A percentile compares a stretch with the other conserved stretches of the same genome.
These are phyloP conservation scores for Neurospora sp. DNA, from an alignment of 495 filamentous ascomycete genomes.

Conservation along the genomic window DNA sequence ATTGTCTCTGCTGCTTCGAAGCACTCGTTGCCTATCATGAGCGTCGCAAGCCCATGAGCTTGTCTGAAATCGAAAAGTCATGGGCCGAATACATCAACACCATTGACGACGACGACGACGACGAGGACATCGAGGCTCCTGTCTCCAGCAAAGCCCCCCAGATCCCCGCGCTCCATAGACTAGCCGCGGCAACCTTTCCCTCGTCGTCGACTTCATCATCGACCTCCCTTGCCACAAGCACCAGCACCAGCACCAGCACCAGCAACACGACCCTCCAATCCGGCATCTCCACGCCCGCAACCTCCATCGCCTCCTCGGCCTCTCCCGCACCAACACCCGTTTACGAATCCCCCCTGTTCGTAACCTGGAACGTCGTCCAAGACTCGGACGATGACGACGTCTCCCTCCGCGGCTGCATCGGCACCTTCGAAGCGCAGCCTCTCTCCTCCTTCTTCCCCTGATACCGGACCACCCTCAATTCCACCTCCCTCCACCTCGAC, in stretches of 20 bases:
- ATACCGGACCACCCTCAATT: conserved; percentile 67
- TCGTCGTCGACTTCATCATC: conserved; percentile 15
- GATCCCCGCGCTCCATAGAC: conserved; percentile 1
- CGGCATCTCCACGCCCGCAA: conserved; percentile 22
- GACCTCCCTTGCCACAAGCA: conserved; percentile 5
- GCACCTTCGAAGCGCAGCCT: conserved; percentile 78
- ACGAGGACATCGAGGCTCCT: neutral
- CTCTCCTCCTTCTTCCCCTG: conserved; percentile 68
- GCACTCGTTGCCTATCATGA: conserved; percentile 48
- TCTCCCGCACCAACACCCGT: conserved; percentile 7
- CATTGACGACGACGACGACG: conserved; percentile 14
- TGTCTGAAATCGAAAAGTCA: conserved; percentile 59
- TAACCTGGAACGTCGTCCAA: conserved; percentile 81
- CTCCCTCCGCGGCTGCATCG: conserved; percentile 87
- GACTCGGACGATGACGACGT: conserved; percentile 31
- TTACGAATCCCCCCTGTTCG: conserved; percentile 63
- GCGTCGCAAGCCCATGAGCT: conserved; percentile 34
- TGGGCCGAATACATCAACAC: conserved; percentile 48
- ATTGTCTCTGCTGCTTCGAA: conserved; percentile 92
- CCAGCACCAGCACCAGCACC: conserved; percentile 16
- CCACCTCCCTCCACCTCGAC: conserved; percentile 66
- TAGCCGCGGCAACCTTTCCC: conserved; percentile 21
- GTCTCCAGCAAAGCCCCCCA: conserved; percentile 3
- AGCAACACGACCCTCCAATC: conserved; percentile 4
- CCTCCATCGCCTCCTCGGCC: conserved; percentile 24